phyloP scores from a whole-genome alignment of 441 rosid genomes.

The Populus hybrid region DNA sequence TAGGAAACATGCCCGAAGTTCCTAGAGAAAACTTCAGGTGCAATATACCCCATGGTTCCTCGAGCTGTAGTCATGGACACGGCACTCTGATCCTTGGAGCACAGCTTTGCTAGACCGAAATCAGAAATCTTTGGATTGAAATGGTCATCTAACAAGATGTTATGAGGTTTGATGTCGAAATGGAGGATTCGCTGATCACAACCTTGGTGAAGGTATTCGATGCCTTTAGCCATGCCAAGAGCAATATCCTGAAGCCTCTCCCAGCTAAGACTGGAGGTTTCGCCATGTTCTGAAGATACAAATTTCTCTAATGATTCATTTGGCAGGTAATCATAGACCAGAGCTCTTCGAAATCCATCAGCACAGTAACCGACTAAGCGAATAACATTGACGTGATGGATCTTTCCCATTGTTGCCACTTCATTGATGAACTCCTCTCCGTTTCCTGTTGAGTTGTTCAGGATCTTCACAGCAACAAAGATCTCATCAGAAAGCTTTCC shows the following conservation, averaged over 20 bases:
- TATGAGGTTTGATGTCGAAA: constrained; percentile 20
- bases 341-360: constrained; percentile 23
- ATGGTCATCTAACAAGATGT: not conserved
- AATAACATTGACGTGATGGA: constrained; percentile 25
- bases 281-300: no score
- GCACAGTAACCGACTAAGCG: constrained; percentile 25
- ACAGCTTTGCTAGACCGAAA: no score
- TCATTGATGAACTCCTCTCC: constrained; percentile 28
- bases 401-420: constrained; percentile 20
- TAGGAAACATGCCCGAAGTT: no score
- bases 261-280: no score
- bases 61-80: no score
- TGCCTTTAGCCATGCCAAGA: constrained; percentile 11
- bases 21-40: no score
- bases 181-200: constrained; percentile 17
- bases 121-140: not conserved
- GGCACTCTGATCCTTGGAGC: no score
- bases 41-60: no score
- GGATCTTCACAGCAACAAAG: constrained; percentile 21
- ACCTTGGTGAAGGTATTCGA: constrained; percentile 20
- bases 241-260: no score
- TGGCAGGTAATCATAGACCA: constrained; percentile 16
- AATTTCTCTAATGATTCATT: not conserved
- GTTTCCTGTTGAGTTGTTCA: constrained; percentile 18
- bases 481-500: constrained; percentile 28